Base-by-base conservation (phyloP, 352 stramenopile genomes). In the Globisporangium echinulatum region DNA sequence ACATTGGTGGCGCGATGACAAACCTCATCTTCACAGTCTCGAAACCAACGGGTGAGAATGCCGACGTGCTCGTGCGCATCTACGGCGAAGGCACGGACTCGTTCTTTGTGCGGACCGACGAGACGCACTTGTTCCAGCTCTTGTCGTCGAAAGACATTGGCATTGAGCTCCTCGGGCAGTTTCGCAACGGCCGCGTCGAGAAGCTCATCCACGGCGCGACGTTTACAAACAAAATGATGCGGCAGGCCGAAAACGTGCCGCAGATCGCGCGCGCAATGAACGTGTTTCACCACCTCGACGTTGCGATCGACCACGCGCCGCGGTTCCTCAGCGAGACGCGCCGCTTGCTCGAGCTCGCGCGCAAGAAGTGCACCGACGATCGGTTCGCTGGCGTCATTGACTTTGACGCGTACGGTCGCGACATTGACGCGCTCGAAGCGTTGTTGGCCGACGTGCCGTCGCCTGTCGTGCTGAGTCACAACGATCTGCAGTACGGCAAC, bases 401-500 rank as follows among this genome's bases (percentile, higher is more conserved):
- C 63, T 72, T 88, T 49, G 69, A 80, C 37, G 55, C 78, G n/a
- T 61, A 81, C 25, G 66, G 38, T 0, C 48, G 58, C 0, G 73
- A 88, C 56, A 58, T 91, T 19, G 62, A 85, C n/a, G 77, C 83
- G 49, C 58, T 92, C 44, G 77, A 92, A 57, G 55, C 66, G 36
- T 50, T 78, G 8, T 67, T 90, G 17, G 71, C 64, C 10, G 15
- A 72, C 13, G 82, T 96, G 49, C 64, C 83, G 36, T 94, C 80
- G 40, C 77, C 79, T 39, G 53, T 90, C 40, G 85, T 96, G 52
- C 72, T 98, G 51, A 94, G 85, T 62, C 92, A 98, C 72, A 97
- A 98, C 68, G 91, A 98, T 67, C 64, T 98, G 60, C 86, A 97
- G 60, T 92, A 93, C 65, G 92, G 91, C 56, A 98, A 97, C 74